Conservation (phyloP, 495 filamentous ascomycete species). For the Aspergillus saccharolyticus region DNA sequence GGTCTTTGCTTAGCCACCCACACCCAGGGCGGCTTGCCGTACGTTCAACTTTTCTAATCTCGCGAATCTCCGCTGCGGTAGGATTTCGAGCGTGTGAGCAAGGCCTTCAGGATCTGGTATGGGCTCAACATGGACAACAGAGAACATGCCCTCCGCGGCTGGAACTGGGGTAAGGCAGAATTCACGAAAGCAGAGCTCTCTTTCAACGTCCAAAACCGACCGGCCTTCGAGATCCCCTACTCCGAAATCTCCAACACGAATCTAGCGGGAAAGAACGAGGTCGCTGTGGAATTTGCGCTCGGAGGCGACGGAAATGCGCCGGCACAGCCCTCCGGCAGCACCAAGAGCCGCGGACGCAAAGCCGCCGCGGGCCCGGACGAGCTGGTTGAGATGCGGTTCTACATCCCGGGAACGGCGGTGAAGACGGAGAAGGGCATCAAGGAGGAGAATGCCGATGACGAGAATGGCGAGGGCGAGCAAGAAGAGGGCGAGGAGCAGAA, state of each 20-base stretch:
- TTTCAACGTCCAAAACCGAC: conserved; percentile 95
- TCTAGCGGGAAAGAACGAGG: conserved; percentile 94
- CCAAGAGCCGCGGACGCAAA: conserved; percentile 78
- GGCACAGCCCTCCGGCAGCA: conserved; percentile 65
- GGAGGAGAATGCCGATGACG: conserved; percentile 62
- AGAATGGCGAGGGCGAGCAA: conserved; percentile 65
- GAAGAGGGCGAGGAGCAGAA: conserved; percentile 80
- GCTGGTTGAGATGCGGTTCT: conserved; percentile 97
- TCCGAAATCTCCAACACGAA: conserved; percentile 98
- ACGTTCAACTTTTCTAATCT: background rate
- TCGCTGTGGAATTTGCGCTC: conserved; percentile 89
- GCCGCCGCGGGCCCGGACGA: conserved; percentile 83
- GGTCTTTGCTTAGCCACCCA: background rate
- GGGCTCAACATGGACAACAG: conserved; percentile 83
- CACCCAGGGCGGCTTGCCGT: too few relatives aligned
- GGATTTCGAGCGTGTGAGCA: conserved; percentile 85
- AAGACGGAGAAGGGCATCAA: conserved; percentile 66
- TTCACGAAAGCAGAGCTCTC: conserved; percentile 91
- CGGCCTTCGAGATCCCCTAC: conserved; percentile 96
- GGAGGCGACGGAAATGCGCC: conserved; percentile 63
- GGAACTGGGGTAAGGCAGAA: conserved; percentile 99
- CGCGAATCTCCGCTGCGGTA: conserved; percentile 27
- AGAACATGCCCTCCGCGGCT: conserved; percentile 92
- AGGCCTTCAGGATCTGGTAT: conserved; percentile 95
- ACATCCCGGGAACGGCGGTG: conserved; percentile 86